These are phyloP conservation scores for Zasmidium cellare DNA, from an alignment of 2,329 filamentous ascomycete species.

Conservation along the genomic window DNA sequence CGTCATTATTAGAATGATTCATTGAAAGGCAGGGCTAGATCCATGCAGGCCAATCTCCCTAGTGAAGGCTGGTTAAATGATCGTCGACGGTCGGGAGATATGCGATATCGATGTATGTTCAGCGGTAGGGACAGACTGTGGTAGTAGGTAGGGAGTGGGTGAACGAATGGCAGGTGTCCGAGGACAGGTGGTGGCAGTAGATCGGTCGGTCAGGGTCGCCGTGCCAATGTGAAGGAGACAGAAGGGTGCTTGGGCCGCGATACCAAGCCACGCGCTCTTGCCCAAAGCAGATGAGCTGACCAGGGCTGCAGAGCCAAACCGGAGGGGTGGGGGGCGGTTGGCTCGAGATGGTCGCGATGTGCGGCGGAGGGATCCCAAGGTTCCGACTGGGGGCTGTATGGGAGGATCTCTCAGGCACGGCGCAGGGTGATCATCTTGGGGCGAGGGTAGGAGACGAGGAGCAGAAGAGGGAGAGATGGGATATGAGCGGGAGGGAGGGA, in stretches of 20 bases:
- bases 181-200: not conserved
- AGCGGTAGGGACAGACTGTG: not conserved
- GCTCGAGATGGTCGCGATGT: not conserved
- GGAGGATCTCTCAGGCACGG: too few relatives aligned
- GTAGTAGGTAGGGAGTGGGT: not conserved
- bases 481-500: too few relatives aligned
- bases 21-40: slow-evolving; percentile 23
- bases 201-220: not conserved
- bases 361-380: too few relatives aligned
- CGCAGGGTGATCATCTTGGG: too few relatives aligned
- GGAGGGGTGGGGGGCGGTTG: not conserved
- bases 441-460: too few relatives aligned
- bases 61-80: not conserved
- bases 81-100: not conserved
- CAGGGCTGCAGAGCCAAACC: not conserved
- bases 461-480: too few relatives aligned
- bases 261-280: not conserved
- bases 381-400: too few relatives aligned
- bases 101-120: not conserved
- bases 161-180: not conserved
- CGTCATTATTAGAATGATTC: slow-evolving; percentile 26
- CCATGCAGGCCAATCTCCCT: slow-evolving; percentile 25
- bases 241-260: not conserved
- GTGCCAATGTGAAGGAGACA: not conserved
- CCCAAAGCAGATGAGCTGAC: not conserved